These are phyloP conservation scores for Ceratobasidium papillatum DNA, from an alignment of 1,284 basidiomycete genomes.

Conservation along the genomic window DNA sequence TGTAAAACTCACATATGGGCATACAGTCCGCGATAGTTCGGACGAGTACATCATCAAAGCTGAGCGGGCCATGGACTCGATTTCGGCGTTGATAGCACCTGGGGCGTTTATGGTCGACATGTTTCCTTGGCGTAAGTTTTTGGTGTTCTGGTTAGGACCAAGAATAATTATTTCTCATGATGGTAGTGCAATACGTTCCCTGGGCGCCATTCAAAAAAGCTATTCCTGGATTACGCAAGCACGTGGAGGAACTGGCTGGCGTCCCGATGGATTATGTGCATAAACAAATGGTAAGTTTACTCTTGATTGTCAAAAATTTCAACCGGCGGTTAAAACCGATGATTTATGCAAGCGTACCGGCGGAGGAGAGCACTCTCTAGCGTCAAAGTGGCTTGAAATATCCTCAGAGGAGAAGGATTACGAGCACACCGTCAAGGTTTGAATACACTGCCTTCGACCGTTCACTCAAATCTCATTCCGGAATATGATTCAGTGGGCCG, in stretches of 20 bases:
- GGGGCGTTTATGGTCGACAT: constrained; percentile 17
- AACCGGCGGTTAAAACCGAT: not conserved
- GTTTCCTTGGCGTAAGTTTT: constrained; percentile 15
- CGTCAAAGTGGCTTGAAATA: constrained; percentile 15
- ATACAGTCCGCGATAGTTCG: constrained; percentile 2
- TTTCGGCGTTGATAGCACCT: not conserved
- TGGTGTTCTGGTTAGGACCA: not conserved
- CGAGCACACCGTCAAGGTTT: constrained; percentile 5
- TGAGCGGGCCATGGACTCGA: not conserved
- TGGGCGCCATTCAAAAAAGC: constrained; percentile 14
- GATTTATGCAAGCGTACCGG: not conserved
- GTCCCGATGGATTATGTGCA: constrained; percentile 11
- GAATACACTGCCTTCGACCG: too few species aligned
- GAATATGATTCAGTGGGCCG: not conserved
- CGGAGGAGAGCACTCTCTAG: not conserved
- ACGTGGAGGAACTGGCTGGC: not conserved
- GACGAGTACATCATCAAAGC: constrained; percentile 14
- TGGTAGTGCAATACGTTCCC: constrained; percentile 21
- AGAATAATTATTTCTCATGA: not conserved
- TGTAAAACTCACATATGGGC: constrained; percentile 31
- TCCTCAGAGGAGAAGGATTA: not conserved
- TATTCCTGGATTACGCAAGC: not conserved
- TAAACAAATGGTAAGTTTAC: constrained; percentile 1
- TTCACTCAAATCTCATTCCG: not conserved
- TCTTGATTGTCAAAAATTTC: not conserved